Evolutionary conservation across 306 rosid genomes (phyloP), one percentile per base, ranked within the genome.

Genomic region (Dryas drummondii): DNA sequence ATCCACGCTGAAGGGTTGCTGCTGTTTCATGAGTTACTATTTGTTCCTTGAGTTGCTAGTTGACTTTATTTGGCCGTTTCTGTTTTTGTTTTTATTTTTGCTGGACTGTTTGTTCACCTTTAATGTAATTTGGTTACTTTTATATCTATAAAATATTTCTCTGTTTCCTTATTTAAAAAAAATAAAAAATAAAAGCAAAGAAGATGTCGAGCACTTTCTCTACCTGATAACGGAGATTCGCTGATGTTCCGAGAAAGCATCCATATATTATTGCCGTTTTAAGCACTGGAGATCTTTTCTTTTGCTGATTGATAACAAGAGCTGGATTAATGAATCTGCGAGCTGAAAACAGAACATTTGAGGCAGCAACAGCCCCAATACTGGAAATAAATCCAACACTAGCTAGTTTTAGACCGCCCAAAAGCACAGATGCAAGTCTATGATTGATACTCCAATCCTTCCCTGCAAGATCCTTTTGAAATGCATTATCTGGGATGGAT

Each of bases 141-240:
- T 51, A 51, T 6, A 13, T 5, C 5, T 3, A 51, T 13, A 11
- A 14, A 0, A 46, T 46, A 46, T 5, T 46, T 46, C 49, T 46
- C 9, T 4, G 49, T 46, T 4, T 53, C 57, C 57, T 3, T 2
- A 1, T 14, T 14, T 53, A 52, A n/a, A n/a, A n/a, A n/a, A n/a
- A n/a, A n/a, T n/a, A 53, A 2, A 53, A 53, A 6, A 15, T 46
- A 56, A 22, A 6, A 75, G 64, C 3, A 63, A 42, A 65, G 5
- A 27, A 68, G 13, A 71, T 15, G 71, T 55, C n/a, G 52, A 61
- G 19, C 55, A 69, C 49, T 73, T 72, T 50, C 53, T 53, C 56
- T 82, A 94, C 98, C 98, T 94, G 98, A 84, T 94, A 94, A 46
- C 98, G 96, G 19, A 94, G 93, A 80, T 94, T 94, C 70, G 98